Evolutionary conservation across 192 early-diverging fungal genomes (phyloP).

Genomic region (Coemansia reversa): DNA sequence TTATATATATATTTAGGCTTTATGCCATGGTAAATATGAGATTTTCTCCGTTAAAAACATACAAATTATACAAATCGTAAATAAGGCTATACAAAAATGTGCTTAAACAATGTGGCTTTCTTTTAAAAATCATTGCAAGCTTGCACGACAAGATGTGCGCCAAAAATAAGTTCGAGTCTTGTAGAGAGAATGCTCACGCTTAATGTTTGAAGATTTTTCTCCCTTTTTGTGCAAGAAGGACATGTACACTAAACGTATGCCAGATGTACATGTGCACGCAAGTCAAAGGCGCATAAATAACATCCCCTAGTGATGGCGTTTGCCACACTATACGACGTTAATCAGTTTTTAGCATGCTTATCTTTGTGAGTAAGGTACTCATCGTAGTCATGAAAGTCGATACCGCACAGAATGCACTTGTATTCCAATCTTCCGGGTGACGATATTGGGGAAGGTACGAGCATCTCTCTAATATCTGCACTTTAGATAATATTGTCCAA

Average conservation of each 20-base stretch:
- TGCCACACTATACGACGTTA: neutral
- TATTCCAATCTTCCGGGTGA: conserved; percentile 2
- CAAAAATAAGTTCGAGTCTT: neutral
- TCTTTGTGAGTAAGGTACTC: conserved; percentile 25
- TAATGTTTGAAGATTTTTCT: neutral
- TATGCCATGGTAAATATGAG: neutral
- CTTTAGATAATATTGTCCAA: neutral
- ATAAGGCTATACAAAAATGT: neutral
- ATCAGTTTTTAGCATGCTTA: neutral
- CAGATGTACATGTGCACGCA: neutral
- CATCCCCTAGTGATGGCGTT: neutral
- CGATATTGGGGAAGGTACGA: neutral
- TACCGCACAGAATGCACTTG: conserved; percentile 10
- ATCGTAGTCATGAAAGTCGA: conserved; percentile 16
- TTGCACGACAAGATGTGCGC: neutral
- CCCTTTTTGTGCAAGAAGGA: neutral
- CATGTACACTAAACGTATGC: neutral
- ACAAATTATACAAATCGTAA: conserved; percentile 2
- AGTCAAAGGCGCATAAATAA: conserved; percentile 2
- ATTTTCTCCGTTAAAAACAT: conserved; percentile 4
- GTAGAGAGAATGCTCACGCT: neutral
- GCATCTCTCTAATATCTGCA: neutral
- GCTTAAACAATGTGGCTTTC: neutral
- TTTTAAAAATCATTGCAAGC: neutral
- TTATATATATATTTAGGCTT: neutral